phyloP scores from a whole-genome alignment of 129 eudicot species.

The Chrysanthemum seticuspe region DNA sequence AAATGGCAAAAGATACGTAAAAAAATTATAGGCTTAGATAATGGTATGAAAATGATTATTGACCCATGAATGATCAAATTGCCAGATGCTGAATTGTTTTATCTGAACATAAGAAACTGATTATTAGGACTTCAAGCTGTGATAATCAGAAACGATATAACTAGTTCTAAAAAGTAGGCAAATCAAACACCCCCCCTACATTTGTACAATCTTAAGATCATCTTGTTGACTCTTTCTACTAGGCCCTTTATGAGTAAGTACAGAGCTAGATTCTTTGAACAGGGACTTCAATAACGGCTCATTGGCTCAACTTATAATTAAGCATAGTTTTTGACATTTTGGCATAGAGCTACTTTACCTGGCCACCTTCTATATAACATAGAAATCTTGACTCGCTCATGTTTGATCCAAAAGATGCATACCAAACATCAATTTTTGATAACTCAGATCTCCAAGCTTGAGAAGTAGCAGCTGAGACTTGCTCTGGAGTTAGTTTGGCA shows the following conservation, averaged over 20 bases:
- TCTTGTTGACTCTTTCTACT: background rate
- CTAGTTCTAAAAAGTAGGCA: background rate
- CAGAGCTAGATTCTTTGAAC: background rate
- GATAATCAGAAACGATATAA: background rate
- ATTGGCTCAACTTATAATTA: background rate
- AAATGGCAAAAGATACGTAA: background rate
- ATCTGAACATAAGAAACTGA: background rate
- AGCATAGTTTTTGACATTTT: constrained; percentile 3
- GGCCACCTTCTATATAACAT: constrained; percentile 95
- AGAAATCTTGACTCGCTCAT: constrained; percentile 76
- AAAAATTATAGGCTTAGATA: background rate
- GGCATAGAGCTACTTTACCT: constrained; percentile 49
- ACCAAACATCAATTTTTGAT: constrained; percentile 73
- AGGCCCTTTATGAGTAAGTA: background rate
- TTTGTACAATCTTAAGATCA: background rate
- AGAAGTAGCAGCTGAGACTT: constrained; percentile 21
- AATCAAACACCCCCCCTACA: background rate
- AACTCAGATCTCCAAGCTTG: constrained; percentile 77
- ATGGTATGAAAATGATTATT: constrained; percentile 9
- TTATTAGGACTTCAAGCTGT: background rate
- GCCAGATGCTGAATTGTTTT: background rate
- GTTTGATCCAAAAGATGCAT: constrained; percentile 95
- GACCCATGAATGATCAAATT: background rate
- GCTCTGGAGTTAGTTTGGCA: background rate
- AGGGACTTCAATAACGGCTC: background rate